These are phyloP conservation scores for Dendrobium nobile DNA, from an alignment of 106 monocot genomes.

Conservation along the genomic window DNA sequence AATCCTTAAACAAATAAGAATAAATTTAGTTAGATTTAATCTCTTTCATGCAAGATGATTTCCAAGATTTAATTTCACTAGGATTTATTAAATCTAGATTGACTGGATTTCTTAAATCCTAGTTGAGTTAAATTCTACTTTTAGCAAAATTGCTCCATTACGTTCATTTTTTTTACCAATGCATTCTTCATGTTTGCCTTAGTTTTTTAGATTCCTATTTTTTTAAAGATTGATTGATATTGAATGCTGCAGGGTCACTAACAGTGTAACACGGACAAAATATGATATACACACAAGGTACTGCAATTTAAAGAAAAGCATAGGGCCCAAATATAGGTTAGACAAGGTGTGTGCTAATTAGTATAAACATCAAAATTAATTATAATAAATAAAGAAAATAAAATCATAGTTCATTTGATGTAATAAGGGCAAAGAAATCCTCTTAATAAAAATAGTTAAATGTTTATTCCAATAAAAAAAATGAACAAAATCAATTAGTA, in stretches of 20 bases:
- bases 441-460: not conserved
- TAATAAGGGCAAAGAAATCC: not conserved
- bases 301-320: not conserved
- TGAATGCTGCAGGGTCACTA: not conserved
- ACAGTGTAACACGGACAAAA: not conserved
- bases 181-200: not conserved
- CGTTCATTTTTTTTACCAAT: not conserved
- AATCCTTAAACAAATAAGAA: no score
- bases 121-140: no score
- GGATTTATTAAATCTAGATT: not conserved
- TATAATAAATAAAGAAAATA: not conserved
- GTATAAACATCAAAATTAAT: not conserved
- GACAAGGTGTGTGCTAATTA: not conserved
- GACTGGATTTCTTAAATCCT: no score
- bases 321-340: not conserved
- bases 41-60: not conserved
- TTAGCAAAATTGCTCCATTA: not conserved
- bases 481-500: not conserved
- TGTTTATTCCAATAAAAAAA: not conserved
- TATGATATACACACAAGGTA: not conserved
- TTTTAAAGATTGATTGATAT: not conserved
- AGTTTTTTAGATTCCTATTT: not conserved
- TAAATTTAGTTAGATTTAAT: no score
- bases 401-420: not conserved
- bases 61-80: not conserved